phyloP scores from a whole-genome alignment of 192 early-diverging fungal species.

The Podila epigama region DNA sequence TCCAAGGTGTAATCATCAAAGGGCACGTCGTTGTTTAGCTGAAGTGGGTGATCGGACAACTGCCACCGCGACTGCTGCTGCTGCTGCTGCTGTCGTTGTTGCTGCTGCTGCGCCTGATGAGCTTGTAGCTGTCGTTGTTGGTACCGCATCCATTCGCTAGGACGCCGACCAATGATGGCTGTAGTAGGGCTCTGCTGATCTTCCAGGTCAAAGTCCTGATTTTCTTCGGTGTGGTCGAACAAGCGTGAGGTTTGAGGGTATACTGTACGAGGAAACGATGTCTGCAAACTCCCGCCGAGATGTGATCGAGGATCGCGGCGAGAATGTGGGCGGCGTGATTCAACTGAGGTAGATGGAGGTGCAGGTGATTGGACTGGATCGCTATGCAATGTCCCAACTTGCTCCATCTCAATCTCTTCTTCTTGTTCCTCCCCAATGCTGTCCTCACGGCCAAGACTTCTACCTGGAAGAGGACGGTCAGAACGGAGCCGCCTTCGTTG shows the following conservation, averaged over 20 bases:
- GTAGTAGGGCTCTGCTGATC: constrained; percentile 31
- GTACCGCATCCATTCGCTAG: constrained; percentile 46
- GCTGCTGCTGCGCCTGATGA: constrained; percentile 22
- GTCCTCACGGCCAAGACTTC: constrained; percentile 9
- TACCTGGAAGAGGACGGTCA: constrained; percentile 6
- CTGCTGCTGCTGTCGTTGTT: neutral
- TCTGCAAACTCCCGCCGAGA: too few species aligned
- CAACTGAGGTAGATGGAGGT: neutral
- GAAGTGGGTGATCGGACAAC: too few species aligned
- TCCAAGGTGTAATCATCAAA: too few species aligned
- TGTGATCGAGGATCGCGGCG: neutral
- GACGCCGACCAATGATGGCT: constrained; percentile 41
- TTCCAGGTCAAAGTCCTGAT: constrained; percentile 18
- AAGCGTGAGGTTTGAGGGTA: neutral
- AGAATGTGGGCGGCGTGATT: neutral
- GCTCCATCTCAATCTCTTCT: constrained; percentile 46
- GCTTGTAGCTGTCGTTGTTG: constrained; percentile 41
- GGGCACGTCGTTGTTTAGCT: neutral
- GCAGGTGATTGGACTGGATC: neutral
- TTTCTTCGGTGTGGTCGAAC: neutral
- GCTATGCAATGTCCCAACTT: constrained; percentile 8
- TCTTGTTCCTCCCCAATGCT: constrained; percentile 33
- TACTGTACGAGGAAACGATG: neutral
- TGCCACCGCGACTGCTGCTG: neutral
- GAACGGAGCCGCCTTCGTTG: constrained; percentile 23